A percentile compares a stretch with the other conserved stretches of the same genome.
Conservation (phyloP, 2,329 filamentous ascomycete genomes). For the Lecanicillium sp. region DNA sequence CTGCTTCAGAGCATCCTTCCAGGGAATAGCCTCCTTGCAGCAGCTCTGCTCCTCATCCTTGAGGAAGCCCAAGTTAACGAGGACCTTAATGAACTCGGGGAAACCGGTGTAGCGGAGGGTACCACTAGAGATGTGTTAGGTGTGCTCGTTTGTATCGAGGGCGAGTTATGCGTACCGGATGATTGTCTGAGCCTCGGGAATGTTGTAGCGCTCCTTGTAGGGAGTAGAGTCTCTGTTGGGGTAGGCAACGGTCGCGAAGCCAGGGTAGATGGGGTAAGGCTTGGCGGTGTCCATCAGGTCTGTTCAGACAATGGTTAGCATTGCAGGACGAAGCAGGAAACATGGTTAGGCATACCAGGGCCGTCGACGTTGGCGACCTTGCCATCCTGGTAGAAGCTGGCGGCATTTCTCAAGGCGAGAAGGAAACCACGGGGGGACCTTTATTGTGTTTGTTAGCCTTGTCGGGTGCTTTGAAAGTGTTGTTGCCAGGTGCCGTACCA, state of each 20-base stretch:
- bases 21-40: constrained; percentile 60
- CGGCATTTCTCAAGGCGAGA: constrained; percentile 78
- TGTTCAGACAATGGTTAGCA: no score
- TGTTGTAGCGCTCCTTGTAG: constrained; percentile 55
- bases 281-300: constrained; percentile 83
- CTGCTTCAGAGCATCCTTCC: constrained; percentile 78
- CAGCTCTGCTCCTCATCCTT: constrained; percentile 57
- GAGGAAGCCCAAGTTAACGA: constrained; percentile 88
- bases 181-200: no score
- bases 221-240: constrained; percentile 84
- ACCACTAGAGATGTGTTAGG: constrained; percentile 74
- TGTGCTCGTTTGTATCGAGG: no score
- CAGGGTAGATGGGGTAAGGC: constrained; percentile 81
- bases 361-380: constrained; percentile 59
- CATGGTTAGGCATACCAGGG: no score
- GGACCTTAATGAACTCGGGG: constrained; percentile 78
- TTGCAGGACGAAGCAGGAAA: no score
- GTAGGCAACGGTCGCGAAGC: constrained; percentile 81
- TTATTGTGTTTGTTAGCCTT: constrained; percentile 23
- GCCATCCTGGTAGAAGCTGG: constrained; percentile 73
- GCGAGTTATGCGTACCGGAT: neutral
- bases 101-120: constrained; percentile 85
- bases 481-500: constrained; percentile 6
- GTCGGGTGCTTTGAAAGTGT: constrained; percentile 4
- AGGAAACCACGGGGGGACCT: constrained; percentile 60